phyloP scores from a whole-genome alignment of 371 early-diverging fungal genomes.

The Rhizomucor pusillus region DNA sequence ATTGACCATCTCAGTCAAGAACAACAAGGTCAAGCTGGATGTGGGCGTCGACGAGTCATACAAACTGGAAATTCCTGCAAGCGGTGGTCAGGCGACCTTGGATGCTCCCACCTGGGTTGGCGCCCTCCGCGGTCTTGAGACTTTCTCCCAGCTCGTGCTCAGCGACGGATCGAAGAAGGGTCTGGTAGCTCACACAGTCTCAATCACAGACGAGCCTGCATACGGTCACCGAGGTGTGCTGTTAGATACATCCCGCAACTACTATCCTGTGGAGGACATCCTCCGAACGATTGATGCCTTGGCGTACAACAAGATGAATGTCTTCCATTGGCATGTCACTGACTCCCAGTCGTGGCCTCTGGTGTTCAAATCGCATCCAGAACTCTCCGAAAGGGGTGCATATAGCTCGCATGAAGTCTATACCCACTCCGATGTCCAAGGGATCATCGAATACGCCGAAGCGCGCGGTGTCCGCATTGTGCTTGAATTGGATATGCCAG shows the following conservation, averaged over 20 bases:
- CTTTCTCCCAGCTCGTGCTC: conserved; percentile 69
- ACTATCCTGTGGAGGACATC: conserved; percentile 58
- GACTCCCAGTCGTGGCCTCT: conserved; percentile 81
- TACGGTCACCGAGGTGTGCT: conserved; percentile 74
- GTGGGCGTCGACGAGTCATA: conserved; percentile 68
- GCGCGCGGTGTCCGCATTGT: conserved; percentile 76
- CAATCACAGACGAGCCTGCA: conserved; percentile 67
- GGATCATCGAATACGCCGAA: conserved; percentile 60
- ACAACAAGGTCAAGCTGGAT: conserved; percentile 37
- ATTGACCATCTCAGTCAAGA: conserved; percentile 25
- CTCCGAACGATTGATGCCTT: conserved; percentile 73
- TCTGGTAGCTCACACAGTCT: conserved; percentile 50
- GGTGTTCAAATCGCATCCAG: conserved; percentile 60
- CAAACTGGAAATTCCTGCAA: conserved; percentile 50
- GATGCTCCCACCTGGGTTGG: conserved; percentile 73
- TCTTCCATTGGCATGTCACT: conserved; percentile 82
- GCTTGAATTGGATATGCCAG: conserved; percentile 82
- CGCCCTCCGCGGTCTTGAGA: conserved; percentile 76
- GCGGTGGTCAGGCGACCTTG: conserved; percentile 48
- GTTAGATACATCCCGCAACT: conserved; percentile 80
- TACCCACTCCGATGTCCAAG: conserved; percentile 55
- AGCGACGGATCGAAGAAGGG: conserved; percentile 13
- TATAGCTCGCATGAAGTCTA: conserved; percentile 59
- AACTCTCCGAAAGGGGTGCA: conserved; percentile 65
- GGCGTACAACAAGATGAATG: conserved; percentile 78